These are phyloP conservation scores for Lepraria neglecta DNA, from an alignment of 495 filamentous ascomycete genomes.

Conservation along the genomic window DNA sequence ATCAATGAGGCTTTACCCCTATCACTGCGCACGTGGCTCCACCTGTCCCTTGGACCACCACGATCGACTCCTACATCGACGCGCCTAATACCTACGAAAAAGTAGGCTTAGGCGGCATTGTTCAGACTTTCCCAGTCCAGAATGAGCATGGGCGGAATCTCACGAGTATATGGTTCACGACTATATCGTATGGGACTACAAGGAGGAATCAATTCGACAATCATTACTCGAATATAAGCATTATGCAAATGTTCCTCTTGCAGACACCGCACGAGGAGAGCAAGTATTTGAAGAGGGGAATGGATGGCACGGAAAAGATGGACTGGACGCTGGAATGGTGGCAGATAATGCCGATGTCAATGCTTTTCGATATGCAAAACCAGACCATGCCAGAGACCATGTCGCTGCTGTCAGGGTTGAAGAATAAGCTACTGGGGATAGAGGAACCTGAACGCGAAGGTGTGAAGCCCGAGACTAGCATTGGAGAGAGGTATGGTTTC, in stretches of 20 bases:
- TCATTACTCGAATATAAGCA: background rate
- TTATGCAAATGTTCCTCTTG: background rate
- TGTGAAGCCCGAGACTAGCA: background rate
- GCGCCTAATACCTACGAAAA: background rate
- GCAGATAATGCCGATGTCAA: background rate
- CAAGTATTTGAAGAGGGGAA: background rate
- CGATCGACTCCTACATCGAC: background rate
- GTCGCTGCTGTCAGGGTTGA: background rate
- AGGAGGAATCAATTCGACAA: slow-evolving; percentile 3
- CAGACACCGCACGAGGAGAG: background rate
- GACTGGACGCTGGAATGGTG: slow-evolving; percentile 14
- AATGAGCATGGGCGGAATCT: slow-evolving; percentile 7
- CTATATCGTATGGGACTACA: background rate
- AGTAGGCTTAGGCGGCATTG: background rate
- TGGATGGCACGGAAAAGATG: background rate
- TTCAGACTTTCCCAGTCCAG: background rate
- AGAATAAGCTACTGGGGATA: background rate
- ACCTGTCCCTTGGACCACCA: background rate
- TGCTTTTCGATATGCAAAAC: background rate
- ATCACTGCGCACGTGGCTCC: background rate
- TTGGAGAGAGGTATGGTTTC: too few relatives aligned
- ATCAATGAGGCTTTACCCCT: background rate
- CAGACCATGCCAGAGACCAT: too few relatives aligned
- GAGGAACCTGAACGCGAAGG: background rate
- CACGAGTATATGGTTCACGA: background rate